phyloP scores from a whole-genome alignment of 495 filamentous ascomycete species.

The Talaromyces borbonicus region DNA sequence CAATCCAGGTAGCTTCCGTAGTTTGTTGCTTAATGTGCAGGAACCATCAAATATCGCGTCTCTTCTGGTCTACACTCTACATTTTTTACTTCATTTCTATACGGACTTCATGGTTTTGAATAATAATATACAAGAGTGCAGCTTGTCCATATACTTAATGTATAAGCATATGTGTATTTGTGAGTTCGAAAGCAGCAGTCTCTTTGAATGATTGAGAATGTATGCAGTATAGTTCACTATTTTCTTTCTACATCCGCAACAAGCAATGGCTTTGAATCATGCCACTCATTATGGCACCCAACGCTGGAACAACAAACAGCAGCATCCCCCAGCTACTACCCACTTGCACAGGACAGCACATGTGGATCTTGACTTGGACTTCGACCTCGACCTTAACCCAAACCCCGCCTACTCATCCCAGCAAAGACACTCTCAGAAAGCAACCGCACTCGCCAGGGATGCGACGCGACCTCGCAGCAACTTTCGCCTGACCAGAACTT shows the following conservation, averaged over 20 bases:
- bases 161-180: too few relatives aligned
- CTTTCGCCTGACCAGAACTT: constrained; percentile 26
- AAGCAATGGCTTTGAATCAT: constrained; percentile 17
- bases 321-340: neutral
- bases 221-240: too few relatives aligned
- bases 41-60: constrained; percentile 1
- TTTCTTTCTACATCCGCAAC: neutral
- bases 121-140: neutral
- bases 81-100: neutral
- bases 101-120: neutral
- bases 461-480: constrained; percentile 19
- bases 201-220: too few relatives aligned
- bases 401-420: constrained; percentile 14
- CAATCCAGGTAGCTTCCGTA: neutral
- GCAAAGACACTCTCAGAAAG: constrained; percentile 20
- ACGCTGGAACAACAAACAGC: constrained; percentile 22
- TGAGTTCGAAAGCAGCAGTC: too few relatives aligned
- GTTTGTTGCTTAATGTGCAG: neutral
- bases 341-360: constrained; percentile 29
- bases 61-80: neutral
- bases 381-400: constrained; percentile 13
- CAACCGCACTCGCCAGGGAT: constrained; percentile 22
- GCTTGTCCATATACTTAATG: too few relatives aligned
- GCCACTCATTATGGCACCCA: constrained; percentile 13
- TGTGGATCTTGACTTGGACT: too few relatives aligned